phyloP scores from a whole-genome alignment of 169 alveolate species.

The Cryptosporidium sp. region DNA sequence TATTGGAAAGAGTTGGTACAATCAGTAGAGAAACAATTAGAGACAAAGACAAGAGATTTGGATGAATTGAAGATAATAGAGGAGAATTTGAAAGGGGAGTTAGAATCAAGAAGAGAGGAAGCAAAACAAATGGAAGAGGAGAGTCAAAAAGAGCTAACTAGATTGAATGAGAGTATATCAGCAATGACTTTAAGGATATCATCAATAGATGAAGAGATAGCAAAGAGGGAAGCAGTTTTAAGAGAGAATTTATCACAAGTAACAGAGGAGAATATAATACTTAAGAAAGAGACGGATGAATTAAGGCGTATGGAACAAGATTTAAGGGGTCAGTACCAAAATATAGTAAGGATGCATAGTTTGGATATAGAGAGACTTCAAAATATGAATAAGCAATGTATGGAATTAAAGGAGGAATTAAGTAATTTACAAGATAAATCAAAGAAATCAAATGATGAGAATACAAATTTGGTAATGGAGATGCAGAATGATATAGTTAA shows the following conservation, averaged over 20 bases:
- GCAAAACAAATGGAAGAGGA: constrained; percentile 22
- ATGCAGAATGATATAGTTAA: constrained; percentile 57
- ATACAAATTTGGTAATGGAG: constrained; percentile 45
- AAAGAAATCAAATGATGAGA: constrained; percentile 43
- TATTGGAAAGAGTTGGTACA: constrained; percentile 69
- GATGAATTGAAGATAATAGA: constrained; percentile 23
- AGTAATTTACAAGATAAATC: neutral
- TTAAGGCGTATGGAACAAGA: constrained; percentile 44
- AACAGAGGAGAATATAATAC: constrained; percentile 14
- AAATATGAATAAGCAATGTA: constrained; percentile 40
- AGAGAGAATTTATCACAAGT: constrained; percentile 10
- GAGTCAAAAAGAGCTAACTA: constrained; percentile 10
- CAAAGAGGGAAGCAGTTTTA: constrained; percentile 29
- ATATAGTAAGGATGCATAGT: constrained; percentile 70
- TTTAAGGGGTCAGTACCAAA: constrained; percentile 64
- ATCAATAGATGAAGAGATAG: constrained; percentile 58
- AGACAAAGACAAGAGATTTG: constrained; percentile 17
- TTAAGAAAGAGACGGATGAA: constrained; percentile 34
- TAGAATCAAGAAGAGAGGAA: constrained; percentile 9
- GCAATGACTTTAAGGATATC: constrained; percentile 63
- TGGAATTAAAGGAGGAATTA: constrained; percentile 41
- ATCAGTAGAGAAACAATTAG: constrained; percentile 66
- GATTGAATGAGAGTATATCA: constrained; percentile 34
- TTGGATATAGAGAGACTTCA: constrained; percentile 63
- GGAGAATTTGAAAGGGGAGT: constrained; percentile 6